These are phyloP conservation scores for Amanita pallidorosea DNA, from an alignment of 768 basidiomycete species.

Conservation along the genomic window DNA sequence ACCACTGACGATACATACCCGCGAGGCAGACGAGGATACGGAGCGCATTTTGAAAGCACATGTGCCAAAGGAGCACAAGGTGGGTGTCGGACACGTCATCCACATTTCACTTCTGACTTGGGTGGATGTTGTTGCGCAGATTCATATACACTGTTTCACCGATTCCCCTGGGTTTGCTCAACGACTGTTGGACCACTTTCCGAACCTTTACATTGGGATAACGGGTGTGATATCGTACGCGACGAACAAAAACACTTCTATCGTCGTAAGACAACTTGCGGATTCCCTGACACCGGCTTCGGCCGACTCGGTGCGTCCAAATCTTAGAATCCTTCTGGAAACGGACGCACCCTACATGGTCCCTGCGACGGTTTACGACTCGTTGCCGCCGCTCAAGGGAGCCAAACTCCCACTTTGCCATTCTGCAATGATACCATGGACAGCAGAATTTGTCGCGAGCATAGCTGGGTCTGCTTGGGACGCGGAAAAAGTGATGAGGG, in stretches of 20 bases:
- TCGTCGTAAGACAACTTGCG: conserved; percentile 39
- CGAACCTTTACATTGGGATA: conserved; percentile 76
- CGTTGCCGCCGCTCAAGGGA: conserved; percentile 42
- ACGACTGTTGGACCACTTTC: conserved; percentile 64
- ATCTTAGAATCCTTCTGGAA: conserved; percentile 51
- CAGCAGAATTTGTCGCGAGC: conserved; percentile 60
- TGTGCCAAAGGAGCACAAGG: conserved; percentile 62
- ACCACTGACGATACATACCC: conserved; percentile 77
- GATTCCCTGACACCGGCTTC: conserved; percentile 1
- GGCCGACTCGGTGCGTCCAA: conserved; percentile 10
- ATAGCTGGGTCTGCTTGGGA: conserved; percentile 37
- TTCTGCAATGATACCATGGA: conserved; percentile 80
- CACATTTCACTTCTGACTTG: background rate
- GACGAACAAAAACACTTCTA: conserved; percentile 61
- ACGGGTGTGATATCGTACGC: conserved; percentile 80
- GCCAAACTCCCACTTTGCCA: conserved; percentile 62
- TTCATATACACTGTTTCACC: conserved; percentile 86
- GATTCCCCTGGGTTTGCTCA: conserved; percentile 68
- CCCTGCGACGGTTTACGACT: conserved; percentile 58
- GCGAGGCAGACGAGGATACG: conserved; percentile 79
- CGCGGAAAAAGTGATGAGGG: conserved; percentile 44
- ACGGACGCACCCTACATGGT: conserved; percentile 88
- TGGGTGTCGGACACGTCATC: conserved; percentile 18
- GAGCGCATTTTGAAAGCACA: conserved; percentile 68
- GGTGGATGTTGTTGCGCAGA: conserved; percentile 26